Base-by-base conservation (phyloP, 805 yeast genomes). In the Barnettozyma sucrosica region DNA sequence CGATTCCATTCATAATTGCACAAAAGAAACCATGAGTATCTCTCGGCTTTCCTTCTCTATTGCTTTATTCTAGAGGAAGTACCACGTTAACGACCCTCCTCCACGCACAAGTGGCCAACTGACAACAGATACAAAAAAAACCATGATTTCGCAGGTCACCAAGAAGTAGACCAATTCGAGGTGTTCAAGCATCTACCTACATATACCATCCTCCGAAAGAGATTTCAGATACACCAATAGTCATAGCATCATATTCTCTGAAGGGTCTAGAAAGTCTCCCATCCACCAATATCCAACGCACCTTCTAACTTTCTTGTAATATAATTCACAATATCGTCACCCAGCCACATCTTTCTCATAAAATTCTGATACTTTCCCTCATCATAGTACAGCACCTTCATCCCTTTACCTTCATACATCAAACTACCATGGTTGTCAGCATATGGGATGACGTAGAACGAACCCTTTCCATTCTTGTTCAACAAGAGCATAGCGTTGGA, bases 251-350 rank as follows among this genome's bases (percentile, higher is more conserved):
- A 11, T 28, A 13, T 28, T 28, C 32, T 28, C 32, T 11, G 14
- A 13, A 28, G 10, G 16, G 5, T 28, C 14, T 37, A 48, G 24
- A 48, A 44, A 19, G 45, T 48, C 16, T 85, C 93, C 99, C 99
- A 92, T 0, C 99, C 99, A 8, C 99, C 99, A 34, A 84, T 79
- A 64, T 92, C 98, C 30, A 83, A 66, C 7, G 76, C 77, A 36
- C 83, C 80, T 56, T 92, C 98, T 14, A 92, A 72, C 54, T 81
- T 81, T 52, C 98, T 72, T 1, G 89, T 89, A 30, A 90, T 81
- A 40, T 75, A 72, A 55, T 87, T 88, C 4, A 88, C 83, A 3
- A 88, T 70, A 59, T 85, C 86, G 59, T 89, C 90, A 47, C 79
- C 83, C 18, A 90, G 69, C 90, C 97, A 85, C 38, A 88, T 68